Base-by-base conservation (phyloP, 75 land plant species). In the Larix kaempferi region DNA sequence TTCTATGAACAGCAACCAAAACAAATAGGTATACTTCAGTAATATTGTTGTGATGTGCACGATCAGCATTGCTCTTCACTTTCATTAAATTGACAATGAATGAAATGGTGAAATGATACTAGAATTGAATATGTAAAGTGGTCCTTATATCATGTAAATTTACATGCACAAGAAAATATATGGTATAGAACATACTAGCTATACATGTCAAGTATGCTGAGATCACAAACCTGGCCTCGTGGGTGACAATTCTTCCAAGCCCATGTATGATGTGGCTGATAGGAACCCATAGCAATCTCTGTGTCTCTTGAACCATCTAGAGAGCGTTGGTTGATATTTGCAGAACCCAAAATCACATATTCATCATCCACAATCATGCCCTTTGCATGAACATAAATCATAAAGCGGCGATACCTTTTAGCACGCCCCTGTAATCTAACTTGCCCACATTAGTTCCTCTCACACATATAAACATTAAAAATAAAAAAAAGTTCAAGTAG, bases 261-360 rank as follows among this genome's bases (percentile, higher is more conserved):
- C 93, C 94, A 93, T 13, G 96, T 89, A 60, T 95, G 74, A 78
- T 88, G 83, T 55, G 91, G 96, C 59, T 95, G 98, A 77, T 91
- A 95, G 33, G 92, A 91, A 65, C 98, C 94, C 96, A 95, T 95
- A 12, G 98, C 98, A 77, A 95, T 93, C 82, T 95, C 98, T n/a
- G 96, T 95, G 74, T 95, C 98, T 81, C 98, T 86, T 76, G 96
- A 91, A 56, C 98, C 98, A 78, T 90, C 91, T 83, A 95, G 75
- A 8, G 98, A 95, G 57, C 98, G 71, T 76, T 95, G 92, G 64
- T 95, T 95, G 12, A 95, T 95, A 73, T 95, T 95, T 35, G 95
- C 98, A 59, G 96, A 95, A 19, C 98, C 98, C 67, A 93, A 25
- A 23, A 95, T 89, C 14, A 95, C 90, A 86, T 95, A 95, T 71